phyloP scores from a whole-genome alignment of 2,329 filamentous ascomycete genomes.

The Pyricularia sp. region DNA sequence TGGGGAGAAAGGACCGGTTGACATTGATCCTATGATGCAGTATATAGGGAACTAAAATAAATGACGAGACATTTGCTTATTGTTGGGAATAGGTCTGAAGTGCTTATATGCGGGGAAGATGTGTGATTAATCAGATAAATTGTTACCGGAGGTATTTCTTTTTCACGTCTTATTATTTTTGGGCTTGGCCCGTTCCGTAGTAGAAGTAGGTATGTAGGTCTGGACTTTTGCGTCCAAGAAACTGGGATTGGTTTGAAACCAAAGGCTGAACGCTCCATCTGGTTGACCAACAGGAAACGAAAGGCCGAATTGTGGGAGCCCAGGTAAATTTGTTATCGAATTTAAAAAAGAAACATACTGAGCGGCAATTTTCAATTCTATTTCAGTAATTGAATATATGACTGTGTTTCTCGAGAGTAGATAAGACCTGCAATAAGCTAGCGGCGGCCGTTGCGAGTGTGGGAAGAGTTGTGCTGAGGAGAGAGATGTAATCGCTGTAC shows the following conservation, averaged over 20 bases:
- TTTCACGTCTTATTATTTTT: background rate
- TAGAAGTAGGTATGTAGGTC: background rate
- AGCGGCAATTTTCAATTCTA: background rate
- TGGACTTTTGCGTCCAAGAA: background rate
- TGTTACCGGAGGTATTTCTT: background rate
- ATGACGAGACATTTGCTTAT: background rate
- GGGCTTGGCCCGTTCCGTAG: background rate
- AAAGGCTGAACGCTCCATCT: background rate
- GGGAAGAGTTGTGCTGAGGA: background rate
- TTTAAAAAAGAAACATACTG: background rate
- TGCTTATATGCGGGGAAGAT: background rate
- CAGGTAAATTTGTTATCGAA: background rate
- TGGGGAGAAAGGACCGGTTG: background rate
- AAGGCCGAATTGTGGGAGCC: background rate
- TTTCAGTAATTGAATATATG: background rate
- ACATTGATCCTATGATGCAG: background rate
- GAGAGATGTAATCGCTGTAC: too few species aligned
- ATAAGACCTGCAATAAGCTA: background rate
- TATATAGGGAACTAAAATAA: background rate
- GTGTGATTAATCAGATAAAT: background rate
- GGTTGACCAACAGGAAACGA: background rate
- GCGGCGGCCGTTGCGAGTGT: background rate
- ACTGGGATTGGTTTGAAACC: background rate
- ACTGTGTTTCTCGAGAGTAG: background rate
- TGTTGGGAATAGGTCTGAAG: background rate